phyloP scores from a whole-genome alignment of 805 yeast genomes.

The Candida dajiaensis region DNA sequence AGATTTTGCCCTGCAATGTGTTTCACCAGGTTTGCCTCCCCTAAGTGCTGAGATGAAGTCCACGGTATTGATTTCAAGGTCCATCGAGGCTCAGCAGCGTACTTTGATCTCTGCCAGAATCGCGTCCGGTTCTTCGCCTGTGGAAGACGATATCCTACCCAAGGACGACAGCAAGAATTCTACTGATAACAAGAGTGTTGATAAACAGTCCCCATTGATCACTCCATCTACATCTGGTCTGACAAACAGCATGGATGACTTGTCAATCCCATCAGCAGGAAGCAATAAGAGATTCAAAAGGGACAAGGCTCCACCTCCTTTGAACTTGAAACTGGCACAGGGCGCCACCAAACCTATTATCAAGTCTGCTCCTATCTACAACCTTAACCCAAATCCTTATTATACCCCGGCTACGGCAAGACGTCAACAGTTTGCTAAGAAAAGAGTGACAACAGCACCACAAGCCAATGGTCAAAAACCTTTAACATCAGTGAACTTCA shows the following conservation, averaged over 20 bases:
- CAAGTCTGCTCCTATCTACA: conserved; percentile 29
- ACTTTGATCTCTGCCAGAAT: conserved; percentile 23
- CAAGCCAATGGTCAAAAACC: background rate
- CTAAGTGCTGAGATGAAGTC: conserved; percentile 24
- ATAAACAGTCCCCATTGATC: background rate
- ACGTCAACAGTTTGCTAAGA: conserved; percentile 9
- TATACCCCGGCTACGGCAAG: conserved; percentile 13
- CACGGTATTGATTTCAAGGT: conserved; percentile 20
- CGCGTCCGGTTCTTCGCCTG: background rate
- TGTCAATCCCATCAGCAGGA: conserved; percentile 18
- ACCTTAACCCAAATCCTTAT: conserved; percentile 8
- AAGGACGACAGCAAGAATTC: background rate
- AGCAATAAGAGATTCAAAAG: conserved; percentile 24
- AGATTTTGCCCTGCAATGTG: conserved; percentile 22
- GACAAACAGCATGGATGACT: conserved; percentile 11
- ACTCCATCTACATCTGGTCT: conserved; percentile 14
- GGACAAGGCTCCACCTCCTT: conserved; percentile 26
- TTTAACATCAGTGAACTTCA: background rate
- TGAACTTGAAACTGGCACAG: conserved; percentile 16
- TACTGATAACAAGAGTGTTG: background rate
- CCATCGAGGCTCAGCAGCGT: conserved; percentile 24
- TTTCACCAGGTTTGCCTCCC: conserved; percentile 26
- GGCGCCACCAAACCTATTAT: conserved; percentile 21
- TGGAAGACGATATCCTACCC: background rate
- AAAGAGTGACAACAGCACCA: conserved; percentile 1